Evolutionary conservation across 345 rosid species (phyloP).

Genomic region (Trapa bicornis): DNA sequence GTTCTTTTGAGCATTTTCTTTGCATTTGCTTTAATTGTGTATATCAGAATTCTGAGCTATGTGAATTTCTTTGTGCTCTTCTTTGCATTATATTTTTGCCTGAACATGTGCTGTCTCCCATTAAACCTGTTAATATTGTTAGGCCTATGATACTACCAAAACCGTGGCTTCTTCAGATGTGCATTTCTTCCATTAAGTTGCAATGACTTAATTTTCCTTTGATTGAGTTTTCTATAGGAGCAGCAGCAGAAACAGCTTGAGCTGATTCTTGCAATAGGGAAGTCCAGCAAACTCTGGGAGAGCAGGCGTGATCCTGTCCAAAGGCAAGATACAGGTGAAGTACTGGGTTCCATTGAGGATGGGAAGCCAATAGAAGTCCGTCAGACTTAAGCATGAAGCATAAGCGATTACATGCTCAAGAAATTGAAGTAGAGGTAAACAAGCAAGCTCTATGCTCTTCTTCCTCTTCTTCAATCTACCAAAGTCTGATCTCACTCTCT

Average conservation of each 20-base stretch:
- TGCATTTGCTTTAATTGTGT: not conserved
- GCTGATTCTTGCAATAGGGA: conserved; percentile 64
- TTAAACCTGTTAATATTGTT: not conserved
- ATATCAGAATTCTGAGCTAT: not conserved
- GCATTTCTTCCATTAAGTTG: not conserved
- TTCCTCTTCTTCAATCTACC: not conserved
- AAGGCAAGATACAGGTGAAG: conserved; percentile 18
- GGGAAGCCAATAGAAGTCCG: conserved; percentile 22
- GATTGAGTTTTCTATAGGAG: conserved; percentile 29
- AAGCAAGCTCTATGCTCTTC: not conserved
- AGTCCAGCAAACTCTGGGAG: conserved; percentile 47
- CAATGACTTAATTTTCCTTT: conserved; percentile 6
- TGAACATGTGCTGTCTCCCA: not conserved
- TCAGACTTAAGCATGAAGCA: conserved; percentile 15
- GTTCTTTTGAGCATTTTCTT: not conserved
- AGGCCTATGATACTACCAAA: not conserved
- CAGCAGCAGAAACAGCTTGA: conserved; percentile 88
- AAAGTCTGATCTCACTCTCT: not conserved
- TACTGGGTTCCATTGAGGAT: conserved; percentile 14
- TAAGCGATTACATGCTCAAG: conserved; percentile 21
- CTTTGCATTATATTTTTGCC: not conserved
- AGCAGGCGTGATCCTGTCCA: conserved; percentile 20
- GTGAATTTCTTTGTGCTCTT: not conserved
- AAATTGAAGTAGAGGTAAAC: conserved; percentile 2
- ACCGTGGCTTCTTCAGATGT: not conserved